Evolutionary conservation across 2,329 filamentous ascomycete species (phyloP).

Genomic region (Onygena corvina): DNA sequence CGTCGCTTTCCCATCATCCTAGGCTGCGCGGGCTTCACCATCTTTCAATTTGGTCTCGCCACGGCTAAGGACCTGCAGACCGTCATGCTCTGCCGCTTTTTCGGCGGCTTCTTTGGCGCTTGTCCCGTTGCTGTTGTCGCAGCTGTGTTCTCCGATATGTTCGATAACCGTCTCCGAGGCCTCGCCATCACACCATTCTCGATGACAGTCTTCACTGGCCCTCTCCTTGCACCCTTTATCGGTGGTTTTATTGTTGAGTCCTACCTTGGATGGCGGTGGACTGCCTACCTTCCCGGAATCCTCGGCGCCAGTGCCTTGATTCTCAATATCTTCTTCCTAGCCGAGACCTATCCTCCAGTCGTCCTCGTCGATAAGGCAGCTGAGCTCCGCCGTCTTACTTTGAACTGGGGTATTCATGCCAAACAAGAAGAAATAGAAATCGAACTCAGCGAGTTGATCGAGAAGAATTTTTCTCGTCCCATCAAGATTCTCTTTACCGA

Average conservation of each 20-base stretch:
- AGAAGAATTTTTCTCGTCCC: constrained; percentile 43
- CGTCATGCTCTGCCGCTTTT: constrained; percentile 42
- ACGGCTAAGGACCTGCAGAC: constrained; percentile 43
- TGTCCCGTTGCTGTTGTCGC: constrained; percentile 44
- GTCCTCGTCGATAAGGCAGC: constrained; percentile 46
- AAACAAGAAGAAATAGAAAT: constrained; percentile 45
- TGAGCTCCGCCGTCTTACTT: constrained; percentile 43
- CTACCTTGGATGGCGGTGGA: constrained; percentile 45
- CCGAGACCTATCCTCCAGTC: constrained; percentile 48
- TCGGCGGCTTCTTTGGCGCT: constrained; percentile 43
- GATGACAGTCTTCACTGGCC: constrained; percentile 43
- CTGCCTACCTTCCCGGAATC: constrained; percentile 42
- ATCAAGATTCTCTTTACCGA: constrained; percentile 34
- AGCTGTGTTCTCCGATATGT: constrained; percentile 47
- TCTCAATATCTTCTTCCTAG: constrained; percentile 42
- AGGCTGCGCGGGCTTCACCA: constrained; percentile 40
- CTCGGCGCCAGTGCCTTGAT: constrained; percentile 44
- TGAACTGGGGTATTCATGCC: constrained; percentile 52
- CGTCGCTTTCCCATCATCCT: constrained; percentile 39
- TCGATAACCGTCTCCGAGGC: constrained; percentile 37
- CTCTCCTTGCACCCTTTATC: constrained; percentile 43
- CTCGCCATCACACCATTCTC: constrained; percentile 40
- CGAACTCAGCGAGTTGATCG: constrained; percentile 38
- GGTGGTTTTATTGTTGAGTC: constrained; percentile 44
- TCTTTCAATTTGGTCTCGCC: constrained; percentile 41